Evolutionary conservation across 306 rosid genomes (phyloP).

Genomic region (Trifolium pratense): DNA sequence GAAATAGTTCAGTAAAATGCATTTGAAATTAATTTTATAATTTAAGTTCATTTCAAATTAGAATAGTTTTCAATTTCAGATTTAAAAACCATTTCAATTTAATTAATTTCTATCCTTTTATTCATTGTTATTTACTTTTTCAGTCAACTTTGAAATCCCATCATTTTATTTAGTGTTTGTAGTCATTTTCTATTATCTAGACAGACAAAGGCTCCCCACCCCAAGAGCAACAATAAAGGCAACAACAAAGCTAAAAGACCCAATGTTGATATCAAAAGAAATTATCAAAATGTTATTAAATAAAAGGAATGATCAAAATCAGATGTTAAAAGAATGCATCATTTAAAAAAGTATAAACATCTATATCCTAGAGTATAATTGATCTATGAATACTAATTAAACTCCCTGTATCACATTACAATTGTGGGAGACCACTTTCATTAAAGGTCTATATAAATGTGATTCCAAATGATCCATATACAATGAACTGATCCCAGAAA

Average conservation of each 20-base stretch:
- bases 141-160: background rate
- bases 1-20: background rate
- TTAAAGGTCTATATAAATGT: slow-evolving; percentile 49
- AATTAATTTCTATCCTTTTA: background rate
- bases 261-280: slow-evolving; percentile 44
- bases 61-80: background rate
- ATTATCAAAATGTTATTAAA: slow-evolving; percentile 30
- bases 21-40: background rate
- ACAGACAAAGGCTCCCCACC: background rate
- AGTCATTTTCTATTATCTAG: background rate
- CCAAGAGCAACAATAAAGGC: background rate
- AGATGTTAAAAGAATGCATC: slow-evolving; percentile 53
- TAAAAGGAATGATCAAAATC: slow-evolving; percentile 45
- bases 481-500: slow-evolving; percentile 49
- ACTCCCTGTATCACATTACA: slow-evolving; percentile 63
- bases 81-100: background rate
- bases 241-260: slow-evolving; percentile 27
- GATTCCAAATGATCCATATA: slow-evolving; percentile 55
- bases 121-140: background rate
- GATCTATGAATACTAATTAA: slow-evolving; percentile 53
- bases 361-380: slow-evolving; percentile 46
- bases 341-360: slow-evolving; percentile 48
- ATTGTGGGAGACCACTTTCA: slow-evolving; percentile 46
- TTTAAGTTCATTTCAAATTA: background rate
- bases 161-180: no score